Evolutionary conservation across 1,284 basidiomycete genomes (phyloP).

Genomic region (Tylopilus orsonianus): DNA sequence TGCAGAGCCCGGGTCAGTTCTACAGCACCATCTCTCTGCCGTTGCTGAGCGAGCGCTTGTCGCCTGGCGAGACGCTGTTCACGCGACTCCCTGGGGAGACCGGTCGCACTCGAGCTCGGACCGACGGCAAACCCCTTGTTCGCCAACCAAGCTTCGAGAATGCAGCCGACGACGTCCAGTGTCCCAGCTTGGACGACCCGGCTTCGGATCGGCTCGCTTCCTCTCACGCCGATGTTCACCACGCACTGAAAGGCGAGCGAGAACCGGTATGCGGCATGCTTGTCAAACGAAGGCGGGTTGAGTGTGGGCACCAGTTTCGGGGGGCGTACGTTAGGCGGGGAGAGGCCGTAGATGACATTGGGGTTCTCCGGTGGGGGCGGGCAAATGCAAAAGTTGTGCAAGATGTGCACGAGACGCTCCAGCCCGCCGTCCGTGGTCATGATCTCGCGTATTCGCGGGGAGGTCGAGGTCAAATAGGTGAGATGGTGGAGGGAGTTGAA

Average conservation of each 20-base stretch:
- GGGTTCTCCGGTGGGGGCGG: slow-evolving; percentile 77
- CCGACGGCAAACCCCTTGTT: slow-evolving; percentile 80
- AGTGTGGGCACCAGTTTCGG: slow-evolving; percentile 55
- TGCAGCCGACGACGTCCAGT: slow-evolving; percentile 91
- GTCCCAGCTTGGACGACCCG: slow-evolving; percentile 96
- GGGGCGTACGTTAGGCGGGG: slow-evolving; percentile 55
- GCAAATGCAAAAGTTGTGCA: slow-evolving; percentile 82
- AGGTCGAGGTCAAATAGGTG: slow-evolving; percentile 95
- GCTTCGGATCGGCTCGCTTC: slow-evolving; percentile 89
- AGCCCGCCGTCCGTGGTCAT: slow-evolving; percentile 97
- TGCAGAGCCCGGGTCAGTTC: slow-evolving; percentile 59
- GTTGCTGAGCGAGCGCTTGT: slow-evolving; percentile 50
- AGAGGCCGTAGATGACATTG: slow-evolving; percentile 69
- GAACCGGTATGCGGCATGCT: slow-evolving; percentile 83
- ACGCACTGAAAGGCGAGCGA: slow-evolving; percentile 95
- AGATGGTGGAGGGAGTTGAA: slow-evolving; percentile 98
- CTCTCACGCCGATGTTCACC: slow-evolving; percentile 96
- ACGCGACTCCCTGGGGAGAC: slow-evolving; percentile 66
- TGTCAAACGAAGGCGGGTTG: slow-evolving; percentile 72
- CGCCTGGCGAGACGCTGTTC: slow-evolving; percentile 66
- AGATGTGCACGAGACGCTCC: slow-evolving; percentile 90
- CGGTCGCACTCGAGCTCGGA: slow-evolving; percentile 60
- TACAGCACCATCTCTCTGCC: slow-evolving; percentile 52
- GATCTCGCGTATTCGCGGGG: slow-evolving; percentile 96
- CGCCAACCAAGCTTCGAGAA: slow-evolving; percentile 90